Evolutionary conservation across 2,329 filamentous ascomycete species (phyloP), one percentile per base, ranked within the genome.

Genomic region (Ophiostoma montium): DNA sequence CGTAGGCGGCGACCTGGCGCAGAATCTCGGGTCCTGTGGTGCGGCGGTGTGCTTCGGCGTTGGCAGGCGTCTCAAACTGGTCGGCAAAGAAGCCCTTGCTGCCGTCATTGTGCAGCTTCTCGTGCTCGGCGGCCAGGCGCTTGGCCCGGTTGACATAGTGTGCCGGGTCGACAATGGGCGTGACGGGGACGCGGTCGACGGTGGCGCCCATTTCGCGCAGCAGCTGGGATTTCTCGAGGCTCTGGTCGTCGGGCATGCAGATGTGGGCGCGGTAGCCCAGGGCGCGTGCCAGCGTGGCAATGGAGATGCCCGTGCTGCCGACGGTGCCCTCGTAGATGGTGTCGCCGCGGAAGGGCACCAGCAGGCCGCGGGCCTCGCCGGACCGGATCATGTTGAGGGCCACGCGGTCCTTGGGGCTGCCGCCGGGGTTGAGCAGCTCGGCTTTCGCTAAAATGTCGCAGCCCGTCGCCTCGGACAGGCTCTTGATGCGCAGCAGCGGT

Each of bases 311-410:
- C 0, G 92, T 98, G 61, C 86, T 94, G 52, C 92, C 92, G 15
- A 95, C 89, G 1, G 92, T 98, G 56, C 92, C 92, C 69, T 98
- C 92, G 65, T 96, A 98, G 59, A 98, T 88, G 39, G 86, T 94
- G 63, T 98, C 92, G 53, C 90, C 90, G 19, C 84, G 81, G 56
- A 84, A 72, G 0, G 92, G 90, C 0, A 73, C 75, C 42, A 98
- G 67, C 16, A 89, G 70, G 2, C 88, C 88, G 45, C 75, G 68
- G 53, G 78, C 74, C 70, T 98, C 92, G 39, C 89, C 92, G 63
- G 80, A 67, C 41, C 78, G 68, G 62, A 98, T 94, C 72, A 96
- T 94, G 65, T 77, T 84, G 35, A 96, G 74, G 1, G 92, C 92
- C 13, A 98, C 92, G 48, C 92, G 79, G 65, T 98, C 92, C 65